Conservation (phyloP, 768 basidiomycete genomes). For the Pulveroboletus sp. region DNA sequence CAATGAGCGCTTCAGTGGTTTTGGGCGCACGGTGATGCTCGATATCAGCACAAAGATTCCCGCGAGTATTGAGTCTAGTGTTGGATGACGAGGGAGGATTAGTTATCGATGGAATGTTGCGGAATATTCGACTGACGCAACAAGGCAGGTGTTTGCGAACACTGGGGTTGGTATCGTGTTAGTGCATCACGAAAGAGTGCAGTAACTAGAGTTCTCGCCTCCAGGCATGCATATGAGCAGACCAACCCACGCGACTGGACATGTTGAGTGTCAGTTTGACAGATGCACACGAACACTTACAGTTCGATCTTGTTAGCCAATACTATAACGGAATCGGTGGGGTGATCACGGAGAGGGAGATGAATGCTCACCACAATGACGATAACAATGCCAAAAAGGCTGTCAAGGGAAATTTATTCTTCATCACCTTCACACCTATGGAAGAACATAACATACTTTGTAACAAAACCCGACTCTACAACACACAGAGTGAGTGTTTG, state of each 20-base stretch:
- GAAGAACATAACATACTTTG: conserved; percentile 8
- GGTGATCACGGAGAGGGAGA: background rate
- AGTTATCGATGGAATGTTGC: background rate
- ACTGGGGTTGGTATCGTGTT: conserved; percentile 5
- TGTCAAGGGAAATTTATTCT: background rate
- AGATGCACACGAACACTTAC: background rate
- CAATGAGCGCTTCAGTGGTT: conserved; percentile 6
- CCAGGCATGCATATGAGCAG: conserved; percentile 18
- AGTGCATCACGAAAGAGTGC: too few relatives aligned
- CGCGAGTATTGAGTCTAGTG: conserved; percentile 13
- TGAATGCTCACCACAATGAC: conserved; percentile 11
- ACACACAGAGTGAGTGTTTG: background rate
- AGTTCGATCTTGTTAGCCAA: conserved; percentile 12
- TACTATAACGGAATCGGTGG: conserved; percentile 5
- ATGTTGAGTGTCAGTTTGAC: background rate
- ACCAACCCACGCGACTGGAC: conserved; percentile 15
- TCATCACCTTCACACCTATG: background rate
- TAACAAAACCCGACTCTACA: conserved; percentile 14
- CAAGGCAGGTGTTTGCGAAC: conserved; percentile 17
- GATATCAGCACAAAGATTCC: conserved; percentile 8
- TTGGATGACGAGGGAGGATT: background rate
- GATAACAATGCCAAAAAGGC: conserved; percentile 7
- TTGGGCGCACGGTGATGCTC: conserved; percentile 8
- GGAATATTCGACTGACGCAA: conserved; percentile 11
- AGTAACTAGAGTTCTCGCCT: conserved; percentile 1